Conservation (phyloP, 208 protist species). For the Angomonas deanei region DNA sequence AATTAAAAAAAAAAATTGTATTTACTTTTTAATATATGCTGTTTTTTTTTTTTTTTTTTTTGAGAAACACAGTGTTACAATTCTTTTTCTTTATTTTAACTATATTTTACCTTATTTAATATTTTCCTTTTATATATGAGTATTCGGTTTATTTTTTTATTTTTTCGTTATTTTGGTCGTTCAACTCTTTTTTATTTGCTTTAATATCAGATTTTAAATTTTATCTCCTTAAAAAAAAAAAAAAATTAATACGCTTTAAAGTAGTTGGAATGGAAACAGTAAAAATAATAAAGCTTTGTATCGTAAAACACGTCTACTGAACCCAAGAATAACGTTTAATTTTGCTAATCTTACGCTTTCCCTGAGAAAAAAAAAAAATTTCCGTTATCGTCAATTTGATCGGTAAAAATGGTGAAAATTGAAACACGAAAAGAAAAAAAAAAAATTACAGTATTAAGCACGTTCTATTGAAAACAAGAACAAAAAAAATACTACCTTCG, state of each 20-base stretch:
- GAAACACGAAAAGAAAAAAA: slow-evolving; percentile 1
- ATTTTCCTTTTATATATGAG: slow-evolving; percentile 4
- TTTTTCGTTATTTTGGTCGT: slow-evolving; percentile 6
- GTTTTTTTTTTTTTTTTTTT: background rate
- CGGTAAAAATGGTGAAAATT: background rate
- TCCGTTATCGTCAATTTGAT: background rate
- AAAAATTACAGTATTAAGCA: slow-evolving; percentile 7
- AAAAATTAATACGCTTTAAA: slow-evolving; percentile 1
- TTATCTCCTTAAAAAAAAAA: background rate
- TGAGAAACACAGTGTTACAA: no score
- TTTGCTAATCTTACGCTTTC: background rate
- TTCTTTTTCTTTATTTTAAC: slow-evolving; percentile 11
- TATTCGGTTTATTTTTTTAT: slow-evolving; percentile 1
- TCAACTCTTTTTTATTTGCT: slow-evolving; percentile 2
- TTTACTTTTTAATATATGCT: background rate
- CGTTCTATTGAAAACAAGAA: no score
- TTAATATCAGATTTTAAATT: background rate
- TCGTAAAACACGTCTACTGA: no score
- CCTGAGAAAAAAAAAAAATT: slow-evolving; percentile 1
- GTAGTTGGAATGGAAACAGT: background rate
- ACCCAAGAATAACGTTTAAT: background rate
- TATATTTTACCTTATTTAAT: slow-evolving; percentile 12
- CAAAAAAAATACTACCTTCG: no score
- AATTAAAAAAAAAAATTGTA: background rate
- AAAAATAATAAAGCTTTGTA: slow-evolving; percentile 2